phyloP scores from a whole-genome alignment of 2,329 filamentous ascomycete genomes.

The Penicillium italicum region DNA sequence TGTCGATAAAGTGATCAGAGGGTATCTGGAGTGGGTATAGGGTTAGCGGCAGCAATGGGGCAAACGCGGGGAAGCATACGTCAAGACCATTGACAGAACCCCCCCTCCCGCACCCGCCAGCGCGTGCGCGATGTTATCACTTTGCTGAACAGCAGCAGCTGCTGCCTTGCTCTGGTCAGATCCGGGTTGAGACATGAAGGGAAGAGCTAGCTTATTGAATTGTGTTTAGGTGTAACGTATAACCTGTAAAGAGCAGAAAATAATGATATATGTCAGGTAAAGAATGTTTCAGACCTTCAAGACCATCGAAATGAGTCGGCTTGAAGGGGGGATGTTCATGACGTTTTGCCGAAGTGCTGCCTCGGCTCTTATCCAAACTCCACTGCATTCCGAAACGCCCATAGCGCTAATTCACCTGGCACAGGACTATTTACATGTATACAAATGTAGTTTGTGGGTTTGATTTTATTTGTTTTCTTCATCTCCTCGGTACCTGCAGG shows the following conservation, averaged over 20 bases:
- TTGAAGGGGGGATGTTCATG: constrained; percentile 27
- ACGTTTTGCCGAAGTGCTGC: constrained; percentile 36
- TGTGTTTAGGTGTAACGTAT: background rate
- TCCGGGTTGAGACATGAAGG: constrained; percentile 41
- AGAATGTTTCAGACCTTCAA: constrained; percentile 3
- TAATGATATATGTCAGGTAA: background rate
- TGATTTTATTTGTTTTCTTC: background rate
- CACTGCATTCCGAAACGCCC: constrained; percentile 12
- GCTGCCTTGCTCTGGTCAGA: constrained; percentile 41
- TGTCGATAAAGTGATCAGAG: constrained; percentile 94
- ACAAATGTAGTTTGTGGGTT: no score
- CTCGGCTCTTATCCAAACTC: constrained; percentile 29
- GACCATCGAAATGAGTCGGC: constrained; percentile 32
- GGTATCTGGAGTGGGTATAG: constrained; percentile 61
- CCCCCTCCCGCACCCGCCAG: constrained; percentile 90
- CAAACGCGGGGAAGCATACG: constrained; percentile 52
- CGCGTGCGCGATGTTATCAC: constrained; percentile 95
- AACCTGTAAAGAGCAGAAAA: background rate
- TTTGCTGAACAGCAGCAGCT: constrained; percentile 71
- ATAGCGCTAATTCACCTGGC: background rate
- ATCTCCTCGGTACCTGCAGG: background rate
- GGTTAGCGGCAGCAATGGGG: constrained; percentile 9
- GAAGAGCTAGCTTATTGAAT: background rate
- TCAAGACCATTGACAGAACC: constrained; percentile 91
- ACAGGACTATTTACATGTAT: background rate